Percentiles rank a stretch among this genome's conserved stretches.
These are phyloP conservation scores for Lepidium didymum DNA, from an alignment of 345 rosid genomes.

Conservation along the genomic window DNA sequence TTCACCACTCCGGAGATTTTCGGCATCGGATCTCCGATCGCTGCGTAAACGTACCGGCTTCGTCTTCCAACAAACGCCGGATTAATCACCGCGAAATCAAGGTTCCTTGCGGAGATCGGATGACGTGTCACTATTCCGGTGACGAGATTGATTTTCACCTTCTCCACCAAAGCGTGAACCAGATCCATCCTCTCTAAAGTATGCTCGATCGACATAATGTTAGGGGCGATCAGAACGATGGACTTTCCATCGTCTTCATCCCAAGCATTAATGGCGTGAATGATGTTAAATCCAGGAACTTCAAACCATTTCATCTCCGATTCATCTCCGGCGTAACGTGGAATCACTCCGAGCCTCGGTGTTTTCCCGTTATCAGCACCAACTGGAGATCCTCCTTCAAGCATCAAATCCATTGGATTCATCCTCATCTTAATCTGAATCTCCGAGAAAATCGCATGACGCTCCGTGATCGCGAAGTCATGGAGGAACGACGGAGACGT, in stretches of 20 bases:
- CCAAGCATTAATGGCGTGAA: slow-evolving; percentile 37
- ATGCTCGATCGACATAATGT: slow-evolving; percentile 31
- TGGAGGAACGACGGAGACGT: slow-evolving; percentile 29
- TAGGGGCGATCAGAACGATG: slow-evolving; percentile 27
- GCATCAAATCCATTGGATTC: slow-evolving; percentile 18
- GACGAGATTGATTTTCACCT: slow-evolving; percentile 25
- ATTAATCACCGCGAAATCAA: slow-evolving; percentile 31
- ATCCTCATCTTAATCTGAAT: slow-evolving; percentile 26
- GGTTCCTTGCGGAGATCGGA: slow-evolving; percentile 29
- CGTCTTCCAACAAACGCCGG: slow-evolving; percentile 17
- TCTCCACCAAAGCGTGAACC: slow-evolving; percentile 27
- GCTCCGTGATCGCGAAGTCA: slow-evolving; percentile 32
- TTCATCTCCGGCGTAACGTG: slow-evolving; percentile 28
- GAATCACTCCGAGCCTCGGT: slow-evolving; percentile 31
- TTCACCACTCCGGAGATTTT: slow-evolving; percentile 30
- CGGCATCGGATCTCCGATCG: slow-evolving; percentile 36
- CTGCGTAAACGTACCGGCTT: slow-evolving; percentile 25
- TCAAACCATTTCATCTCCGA: slow-evolving; percentile 37
- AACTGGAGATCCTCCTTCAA: slow-evolving; percentile 32
- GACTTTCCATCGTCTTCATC: slow-evolving; percentile 30
- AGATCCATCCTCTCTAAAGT: slow-evolving; percentile 32
- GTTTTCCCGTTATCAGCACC: slow-evolving; percentile 26
- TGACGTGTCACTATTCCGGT: slow-evolving; percentile 32
- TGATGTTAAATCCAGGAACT: slow-evolving; percentile 31
- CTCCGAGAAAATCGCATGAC: slow-evolving; percentile 23